These are phyloP conservation scores for Wickerhamiella dianesei DNA, from an alignment of 805 yeast genomes.

Conservation along the genomic window DNA sequence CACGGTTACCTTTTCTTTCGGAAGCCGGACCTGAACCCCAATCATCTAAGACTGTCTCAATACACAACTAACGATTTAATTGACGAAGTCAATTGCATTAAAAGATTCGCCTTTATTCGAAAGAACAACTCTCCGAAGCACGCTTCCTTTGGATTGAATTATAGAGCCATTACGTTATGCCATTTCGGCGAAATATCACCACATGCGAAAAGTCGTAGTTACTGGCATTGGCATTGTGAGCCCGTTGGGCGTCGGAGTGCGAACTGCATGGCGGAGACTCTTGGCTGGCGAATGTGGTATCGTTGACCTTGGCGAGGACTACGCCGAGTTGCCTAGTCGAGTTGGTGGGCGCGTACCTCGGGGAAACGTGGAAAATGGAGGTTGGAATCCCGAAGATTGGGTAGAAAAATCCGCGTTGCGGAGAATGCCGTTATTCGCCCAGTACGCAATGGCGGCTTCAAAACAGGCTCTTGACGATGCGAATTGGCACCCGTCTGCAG, in stretches of 20 bases:
- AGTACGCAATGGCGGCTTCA: slow-evolving; percentile 66
- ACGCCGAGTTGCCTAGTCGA: slow-evolving; percentile 47
- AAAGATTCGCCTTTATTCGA: no score
- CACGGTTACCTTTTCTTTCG: no score
- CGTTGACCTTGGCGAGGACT: slow-evolving; percentile 32
- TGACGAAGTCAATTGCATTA: no score
- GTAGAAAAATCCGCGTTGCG: slow-evolving; percentile 36
- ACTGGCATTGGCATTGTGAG: slow-evolving; percentile 83
- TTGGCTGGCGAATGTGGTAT: slow-evolving; percentile 26
- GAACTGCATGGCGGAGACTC: slow-evolving; percentile 25
- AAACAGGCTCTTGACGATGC: slow-evolving; percentile 67
- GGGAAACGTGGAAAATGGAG: slow-evolving; percentile 31
- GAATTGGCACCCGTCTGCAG: slow-evolving; percentile 32
- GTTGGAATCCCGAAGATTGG: slow-evolving; percentile 42
- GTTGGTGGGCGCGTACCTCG: slow-evolving; percentile 65
- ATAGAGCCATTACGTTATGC: no score
- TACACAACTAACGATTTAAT: no score
- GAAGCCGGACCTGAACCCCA: no score
- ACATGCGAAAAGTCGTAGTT: slow-evolving; percentile 53
- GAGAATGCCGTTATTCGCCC: slow-evolving; percentile 57
- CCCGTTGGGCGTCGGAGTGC: slow-evolving; percentile 65
- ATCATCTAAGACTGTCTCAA: no score
- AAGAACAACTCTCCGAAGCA: no score
- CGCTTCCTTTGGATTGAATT: no score
- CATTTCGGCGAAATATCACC: background rate